Percentiles rank a stretch among this genome's conserved stretches.
Evolutionary conservation across 2,329 filamentous ascomycete species (phyloP).

Genomic region (Chrysosporium keratinophilum): DNA sequence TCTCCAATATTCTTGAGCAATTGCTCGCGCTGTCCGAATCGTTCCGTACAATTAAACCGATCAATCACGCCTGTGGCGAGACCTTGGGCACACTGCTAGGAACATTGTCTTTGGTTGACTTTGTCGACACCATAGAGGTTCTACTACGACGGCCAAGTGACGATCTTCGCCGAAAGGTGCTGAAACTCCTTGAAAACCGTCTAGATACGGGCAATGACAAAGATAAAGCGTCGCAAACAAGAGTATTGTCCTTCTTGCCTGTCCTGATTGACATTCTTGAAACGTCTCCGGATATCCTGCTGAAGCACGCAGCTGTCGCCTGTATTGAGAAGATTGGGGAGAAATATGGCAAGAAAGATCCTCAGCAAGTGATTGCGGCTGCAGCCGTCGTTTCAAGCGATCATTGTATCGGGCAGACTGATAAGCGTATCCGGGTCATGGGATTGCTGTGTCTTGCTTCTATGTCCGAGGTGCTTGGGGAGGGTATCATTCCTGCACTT

Average conservation of each 20-base stretch:
- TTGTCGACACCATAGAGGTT: conserved; percentile 76
- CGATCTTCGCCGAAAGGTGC: conserved; percentile 66
- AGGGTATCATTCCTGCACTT: conserved; percentile 73
- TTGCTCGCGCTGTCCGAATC: conserved; percentile 54
- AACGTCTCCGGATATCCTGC: conserved; percentile 58
- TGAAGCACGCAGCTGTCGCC: conserved; percentile 75
- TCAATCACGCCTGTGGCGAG: conserved; percentile 46
- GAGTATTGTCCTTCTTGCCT: conserved; percentile 67
- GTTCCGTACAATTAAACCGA: conserved; percentile 28
- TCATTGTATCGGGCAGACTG: conserved; percentile 63
- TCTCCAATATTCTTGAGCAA: conserved; percentile 57
- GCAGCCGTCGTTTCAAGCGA: conserved; percentile 66
- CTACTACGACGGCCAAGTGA: conserved; percentile 67
- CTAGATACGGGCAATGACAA: conserved; percentile 62
- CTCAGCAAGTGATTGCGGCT: conserved; percentile 62
- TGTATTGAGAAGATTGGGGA: conserved; percentile 90
- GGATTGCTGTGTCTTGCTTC: conserved; percentile 83
- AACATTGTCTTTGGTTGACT: conserved; percentile 74
- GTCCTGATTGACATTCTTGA: conserved; percentile 67
- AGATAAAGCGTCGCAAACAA: conserved; percentile 56
- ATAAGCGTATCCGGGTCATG: conserved; percentile 65
- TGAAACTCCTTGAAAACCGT: conserved; percentile 68
- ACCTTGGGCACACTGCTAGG: conserved; percentile 71
- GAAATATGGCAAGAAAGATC: conserved; percentile 88
- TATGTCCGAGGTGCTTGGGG: conserved; percentile 75